Evolutionary conservation across 2,329 filamentous ascomycete species (phyloP).

Genomic region (Sarocladium strictum): DNA sequence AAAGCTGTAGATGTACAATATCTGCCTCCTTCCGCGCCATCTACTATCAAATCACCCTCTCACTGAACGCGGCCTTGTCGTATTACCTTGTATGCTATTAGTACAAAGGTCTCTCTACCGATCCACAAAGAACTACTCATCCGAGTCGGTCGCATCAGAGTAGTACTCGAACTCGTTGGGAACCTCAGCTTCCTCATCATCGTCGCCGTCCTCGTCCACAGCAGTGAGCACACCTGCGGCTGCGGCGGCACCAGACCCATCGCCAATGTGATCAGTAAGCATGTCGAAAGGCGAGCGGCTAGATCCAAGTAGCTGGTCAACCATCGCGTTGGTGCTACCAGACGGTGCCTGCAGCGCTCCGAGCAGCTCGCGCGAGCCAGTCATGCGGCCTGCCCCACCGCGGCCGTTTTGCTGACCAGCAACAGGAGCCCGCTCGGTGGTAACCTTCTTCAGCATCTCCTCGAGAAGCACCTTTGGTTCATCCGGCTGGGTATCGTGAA

Average conservation of each 20-base stretch:
- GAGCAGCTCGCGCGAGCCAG: conserved; percentile 21
- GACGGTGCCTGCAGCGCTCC: conserved; percentile 25
- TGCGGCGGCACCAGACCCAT: conserved; percentile 54
- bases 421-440: conserved; percentile 55
- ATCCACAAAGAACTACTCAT: conserved; percentile 24
- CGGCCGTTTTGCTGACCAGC: conserved; percentile 31
- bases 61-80: no score
- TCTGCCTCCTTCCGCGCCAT: background rate
- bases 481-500: conserved; percentile 74
- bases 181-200: conserved; percentile 62
- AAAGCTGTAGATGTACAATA: conserved; percentile 1
- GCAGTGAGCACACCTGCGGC: conserved; percentile 78
- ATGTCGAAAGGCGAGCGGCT: conserved; percentile 27
- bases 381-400: conserved; percentile 17
- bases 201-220: conserved; percentile 78
- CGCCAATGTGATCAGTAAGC: conserved; percentile 14
- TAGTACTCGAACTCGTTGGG: conserved; percentile 76
- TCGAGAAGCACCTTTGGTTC: conserved; percentile 79
- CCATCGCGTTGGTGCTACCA: conserved; percentile 23
- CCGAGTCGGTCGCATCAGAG: conserved; percentile 53
- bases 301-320: conserved; percentile 35
- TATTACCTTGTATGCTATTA: background rate
- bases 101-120: conserved; percentile 1
- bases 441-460: conserved; percentile 82
- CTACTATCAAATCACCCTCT: no score